Conservation (phyloP, 345 rosid species). For the Hibiscus mutabilis region DNA sequence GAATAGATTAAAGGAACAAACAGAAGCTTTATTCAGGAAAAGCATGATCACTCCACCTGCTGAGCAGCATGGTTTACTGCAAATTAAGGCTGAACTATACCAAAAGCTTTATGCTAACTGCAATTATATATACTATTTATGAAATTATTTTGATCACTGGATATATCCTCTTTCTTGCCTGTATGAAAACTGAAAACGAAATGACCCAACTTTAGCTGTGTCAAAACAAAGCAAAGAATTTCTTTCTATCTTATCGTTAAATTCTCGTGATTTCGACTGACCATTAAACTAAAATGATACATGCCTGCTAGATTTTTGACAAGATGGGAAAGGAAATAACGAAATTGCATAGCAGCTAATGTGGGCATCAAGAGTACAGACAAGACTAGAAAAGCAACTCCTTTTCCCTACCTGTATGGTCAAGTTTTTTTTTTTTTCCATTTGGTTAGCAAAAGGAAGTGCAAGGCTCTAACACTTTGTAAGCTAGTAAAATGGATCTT, state of each 20-base stretch:
- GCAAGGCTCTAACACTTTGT: neutral
- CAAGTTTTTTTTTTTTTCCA: conserved; percentile 1
- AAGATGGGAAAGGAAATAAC: conserved; percentile 9
- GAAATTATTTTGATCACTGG: conserved; percentile 14
- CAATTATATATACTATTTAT: neutral
- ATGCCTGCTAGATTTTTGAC: conserved; percentile 17
- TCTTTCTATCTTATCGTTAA: neutral
- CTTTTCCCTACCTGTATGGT: neutral
- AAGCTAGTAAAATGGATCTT: neutral
- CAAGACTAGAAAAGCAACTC: conserved; percentile 8
- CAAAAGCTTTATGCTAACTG: neutral
- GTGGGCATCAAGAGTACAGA: conserved; percentile 4
- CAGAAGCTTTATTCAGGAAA: conserved; percentile 9
- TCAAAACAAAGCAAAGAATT: neutral
- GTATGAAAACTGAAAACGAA: neutral
- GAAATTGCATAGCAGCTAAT: conserved; percentile 1
- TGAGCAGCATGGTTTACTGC: neutral
- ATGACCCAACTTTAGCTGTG: neutral
- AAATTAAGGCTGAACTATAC: neutral
- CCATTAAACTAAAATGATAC: conserved; percentile 9
- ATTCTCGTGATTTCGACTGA: conserved; percentile 8
- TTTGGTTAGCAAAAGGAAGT: neutral
- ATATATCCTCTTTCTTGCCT: neutral
- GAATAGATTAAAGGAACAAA: neutral
- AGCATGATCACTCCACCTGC: conserved; percentile 13